These are phyloP conservation scores for Turnera subulata DNA, from an alignment of 345 rosid species.

Conservation along the genomic window DNA sequence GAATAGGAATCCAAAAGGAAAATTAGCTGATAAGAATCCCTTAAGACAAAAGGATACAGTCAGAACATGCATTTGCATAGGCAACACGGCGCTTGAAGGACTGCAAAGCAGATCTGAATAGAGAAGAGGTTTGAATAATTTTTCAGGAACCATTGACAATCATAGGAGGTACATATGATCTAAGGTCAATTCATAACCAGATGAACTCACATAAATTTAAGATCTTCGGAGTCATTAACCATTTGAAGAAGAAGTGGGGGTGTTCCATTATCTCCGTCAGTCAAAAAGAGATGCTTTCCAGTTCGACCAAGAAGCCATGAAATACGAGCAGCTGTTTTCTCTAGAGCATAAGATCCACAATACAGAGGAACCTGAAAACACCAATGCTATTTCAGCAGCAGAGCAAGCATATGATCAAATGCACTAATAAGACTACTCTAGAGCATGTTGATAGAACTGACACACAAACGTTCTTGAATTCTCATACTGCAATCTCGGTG, in stretches of 20 bases:
- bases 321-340: constrained; percentile 48
- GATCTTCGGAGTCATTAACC: constrained; percentile 59
- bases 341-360: constrained; percentile 61
- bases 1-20: background rate
- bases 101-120: constrained; percentile 68
- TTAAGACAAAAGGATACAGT: constrained; percentile 55
- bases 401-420: background rate
- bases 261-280: constrained; percentile 51
- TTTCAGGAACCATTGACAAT: constrained; percentile 3
- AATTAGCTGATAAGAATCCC: background rate
- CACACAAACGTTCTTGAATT: no score
- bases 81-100: constrained; percentile 72
- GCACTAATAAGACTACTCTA: background rate
- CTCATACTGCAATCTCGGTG: no score
- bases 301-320: constrained; percentile 77
- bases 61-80: constrained; percentile 74
- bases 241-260: constrained; percentile 78
- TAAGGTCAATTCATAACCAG: constrained; percentile 6
- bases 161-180: constrained; percentile 2
- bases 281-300: constrained; percentile 77
- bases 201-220: constrained; percentile 73
- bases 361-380: constrained; percentile 59
- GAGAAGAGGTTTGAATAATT: constrained; percentile 13
- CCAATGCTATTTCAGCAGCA: background rate
- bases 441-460: no score